phyloP scores from a whole-genome alignment of 768 basidiomycete genomes.

The Boletus reticuloceps region DNA sequence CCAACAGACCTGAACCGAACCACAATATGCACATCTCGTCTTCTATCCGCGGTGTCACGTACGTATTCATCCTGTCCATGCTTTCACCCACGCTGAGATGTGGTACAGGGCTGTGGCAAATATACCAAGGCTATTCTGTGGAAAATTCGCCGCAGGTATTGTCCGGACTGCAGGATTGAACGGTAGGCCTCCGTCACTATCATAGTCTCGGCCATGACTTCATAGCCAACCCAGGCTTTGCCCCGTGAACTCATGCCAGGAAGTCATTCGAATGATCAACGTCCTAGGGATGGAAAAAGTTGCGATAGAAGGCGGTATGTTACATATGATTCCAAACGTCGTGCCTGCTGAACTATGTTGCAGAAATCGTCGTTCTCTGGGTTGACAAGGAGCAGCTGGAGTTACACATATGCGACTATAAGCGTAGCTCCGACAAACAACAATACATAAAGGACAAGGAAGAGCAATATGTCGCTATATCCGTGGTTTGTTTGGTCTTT shows the following conservation, averaged over 20 bases:
- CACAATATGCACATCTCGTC: background rate
- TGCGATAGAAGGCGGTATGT: background rate
- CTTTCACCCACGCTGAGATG: background rate
- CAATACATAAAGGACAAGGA: background rate
- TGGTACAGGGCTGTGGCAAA: conserved; percentile 14
- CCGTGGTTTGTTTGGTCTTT: background rate
- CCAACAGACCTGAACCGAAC: conserved; percentile 1
- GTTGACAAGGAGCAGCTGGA: conserved; percentile 7
- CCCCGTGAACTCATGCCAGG: background rate
- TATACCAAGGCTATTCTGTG: conserved; percentile 2
- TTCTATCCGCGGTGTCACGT: background rate
- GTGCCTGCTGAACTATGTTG: background rate
- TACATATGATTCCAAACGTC: background rate
- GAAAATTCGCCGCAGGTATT: conserved; percentile 15
- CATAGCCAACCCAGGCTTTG: background rate
- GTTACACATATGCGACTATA: background rate
- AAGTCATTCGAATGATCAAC: background rate
- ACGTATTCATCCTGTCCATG: background rate
- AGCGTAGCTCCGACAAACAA: background rate
- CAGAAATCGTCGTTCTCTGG: background rate
- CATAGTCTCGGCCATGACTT: background rate
- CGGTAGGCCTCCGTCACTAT: background rate
- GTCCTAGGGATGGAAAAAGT: background rate
- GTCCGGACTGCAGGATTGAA: background rate
- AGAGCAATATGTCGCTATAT: background rate